A percentile compares a stretch with the other conserved stretches of the same genome.
Evolutionary conservation across 352 stramenopile species (phyloP).

Genomic region (Globisporangium rhizosaccharum): DNA sequence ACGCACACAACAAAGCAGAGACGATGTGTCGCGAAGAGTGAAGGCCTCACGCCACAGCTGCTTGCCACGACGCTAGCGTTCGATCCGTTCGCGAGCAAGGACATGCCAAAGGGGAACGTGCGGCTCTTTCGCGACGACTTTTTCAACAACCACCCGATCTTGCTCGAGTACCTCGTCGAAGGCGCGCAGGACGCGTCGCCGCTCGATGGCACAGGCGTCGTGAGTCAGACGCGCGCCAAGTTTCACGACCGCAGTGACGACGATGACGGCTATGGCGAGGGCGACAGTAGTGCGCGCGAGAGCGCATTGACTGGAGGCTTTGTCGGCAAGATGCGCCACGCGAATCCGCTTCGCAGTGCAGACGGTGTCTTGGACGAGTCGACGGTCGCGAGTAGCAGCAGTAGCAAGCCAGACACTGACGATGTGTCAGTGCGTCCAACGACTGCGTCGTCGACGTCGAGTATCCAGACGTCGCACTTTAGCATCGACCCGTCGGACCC

Average conservation of each 20-base stretch:
- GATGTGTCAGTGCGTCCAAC: conserved; percentile 10
- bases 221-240: conserved; percentile 5
- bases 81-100: conserved; percentile 46
- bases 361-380: conserved; percentile 1
- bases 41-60: not conserved
- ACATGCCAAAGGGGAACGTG: conserved; percentile 73
- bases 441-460: conserved; percentile 12
- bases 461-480: conserved; percentile 45
- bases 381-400: not conserved
- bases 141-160: conserved; percentile 77
- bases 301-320: conserved; percentile 17
- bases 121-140: conserved; percentile 83
- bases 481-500: conserved; percentile 75
- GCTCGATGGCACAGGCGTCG: conserved; percentile 9
- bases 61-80: conserved; percentile 14
- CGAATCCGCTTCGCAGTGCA: conserved; percentile 26
- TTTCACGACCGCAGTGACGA: conserved; percentile 8
- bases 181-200: conserved; percentile 18
- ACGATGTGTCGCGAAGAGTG: not conserved
- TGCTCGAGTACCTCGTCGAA: conserved; percentile 75
- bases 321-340: conserved; percentile 54
- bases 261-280: conserved; percentile 2
- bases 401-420: not conserved
- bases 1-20: too few species aligned
- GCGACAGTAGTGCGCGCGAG: conserved; percentile 5